These are phyloP conservation scores for Cyberlindnera maritima DNA, from an alignment of 805 yeast species.

Conservation along the genomic window DNA sequence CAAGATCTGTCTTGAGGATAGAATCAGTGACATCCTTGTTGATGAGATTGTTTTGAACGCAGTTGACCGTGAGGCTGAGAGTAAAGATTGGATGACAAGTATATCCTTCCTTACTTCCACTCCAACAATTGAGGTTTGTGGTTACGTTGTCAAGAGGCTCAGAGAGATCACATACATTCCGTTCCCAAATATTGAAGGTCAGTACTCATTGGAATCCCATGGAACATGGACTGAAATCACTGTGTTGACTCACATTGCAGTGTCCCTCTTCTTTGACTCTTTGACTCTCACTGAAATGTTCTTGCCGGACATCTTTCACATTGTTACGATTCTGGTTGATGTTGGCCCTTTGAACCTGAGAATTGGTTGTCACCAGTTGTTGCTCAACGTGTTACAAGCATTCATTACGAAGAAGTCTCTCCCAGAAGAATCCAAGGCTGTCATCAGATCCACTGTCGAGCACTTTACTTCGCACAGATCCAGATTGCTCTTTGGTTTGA, in stretches of 20 bases:
- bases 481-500: conserved; percentile 66
- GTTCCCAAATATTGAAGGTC: conserved; percentile 38
- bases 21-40: conserved; percentile 53
- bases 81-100: conserved; percentile 61
- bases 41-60: conserved; percentile 76
- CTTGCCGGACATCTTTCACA: conserved; percentile 67
- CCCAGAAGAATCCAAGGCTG: conserved; percentile 35
- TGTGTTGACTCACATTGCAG: conserved; percentile 60
- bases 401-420: conserved; percentile 55
- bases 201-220: conserved; percentile 47
- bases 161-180: conserved; percentile 52
- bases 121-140: conserved; percentile 73
- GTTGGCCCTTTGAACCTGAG: conserved; percentile 56
- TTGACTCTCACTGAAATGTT: conserved; percentile 57
- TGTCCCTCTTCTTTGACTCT: conserved; percentile 70
- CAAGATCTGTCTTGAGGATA: conserved; percentile 57
- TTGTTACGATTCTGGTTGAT: conserved; percentile 57
- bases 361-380: conserved; percentile 53
- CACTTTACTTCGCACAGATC: conserved; percentile 56
- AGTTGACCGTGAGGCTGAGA: conserved; percentile 75
- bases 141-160: conserved; percentile 57
- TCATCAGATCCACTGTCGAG: conserved; percentile 44
- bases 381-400: conserved; percentile 69
- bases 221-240: conserved; percentile 69
- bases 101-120: conserved; percentile 58